Percentiles rank a stretch among this genome's conserved stretches.
Conservation (phyloP, 257 asterid genomes). For the Oldenlandia corymbosa region DNA sequence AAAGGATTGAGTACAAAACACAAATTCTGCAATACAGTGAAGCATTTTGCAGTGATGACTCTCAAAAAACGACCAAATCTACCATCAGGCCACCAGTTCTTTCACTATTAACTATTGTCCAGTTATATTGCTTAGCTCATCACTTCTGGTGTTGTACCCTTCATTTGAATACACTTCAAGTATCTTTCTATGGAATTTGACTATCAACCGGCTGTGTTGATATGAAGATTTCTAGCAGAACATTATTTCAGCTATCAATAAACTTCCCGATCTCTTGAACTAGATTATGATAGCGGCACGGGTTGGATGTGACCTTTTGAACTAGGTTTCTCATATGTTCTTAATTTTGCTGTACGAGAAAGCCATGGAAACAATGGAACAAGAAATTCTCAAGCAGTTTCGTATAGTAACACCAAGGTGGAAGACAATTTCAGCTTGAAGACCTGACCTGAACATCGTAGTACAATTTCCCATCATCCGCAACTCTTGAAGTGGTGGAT, state of each 20-base stretch:
- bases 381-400: not conserved
- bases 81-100: not conserved
- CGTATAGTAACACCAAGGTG: not conserved
- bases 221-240: too few species aligned
- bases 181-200: too few species aligned
- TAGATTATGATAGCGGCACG: too few species aligned
- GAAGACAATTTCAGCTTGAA: not conserved
- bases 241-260: too few species aligned
- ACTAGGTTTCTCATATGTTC: not conserved
- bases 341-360: too few species aligned
- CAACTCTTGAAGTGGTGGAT: constrained; percentile 73
- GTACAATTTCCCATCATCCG: constrained; percentile 78
- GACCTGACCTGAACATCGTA: constrained; percentile 72
- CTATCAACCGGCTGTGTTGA: too few species aligned
- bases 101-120: not conserved
- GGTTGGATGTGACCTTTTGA: too few species aligned
- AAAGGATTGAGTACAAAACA: constrained; percentile 2
- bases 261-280: too few species aligned
- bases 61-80: too few species aligned
- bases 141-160: too few species aligned
- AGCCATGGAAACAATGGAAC: not conserved
- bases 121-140: not conserved
- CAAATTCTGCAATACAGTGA: not conserved
- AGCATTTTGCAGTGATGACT: not conserved
- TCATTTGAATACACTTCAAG: too few species aligned